phyloP scores from a whole-genome alignment of 2,329 filamentous ascomycete species.

The Fusarium denticulatum region DNA sequence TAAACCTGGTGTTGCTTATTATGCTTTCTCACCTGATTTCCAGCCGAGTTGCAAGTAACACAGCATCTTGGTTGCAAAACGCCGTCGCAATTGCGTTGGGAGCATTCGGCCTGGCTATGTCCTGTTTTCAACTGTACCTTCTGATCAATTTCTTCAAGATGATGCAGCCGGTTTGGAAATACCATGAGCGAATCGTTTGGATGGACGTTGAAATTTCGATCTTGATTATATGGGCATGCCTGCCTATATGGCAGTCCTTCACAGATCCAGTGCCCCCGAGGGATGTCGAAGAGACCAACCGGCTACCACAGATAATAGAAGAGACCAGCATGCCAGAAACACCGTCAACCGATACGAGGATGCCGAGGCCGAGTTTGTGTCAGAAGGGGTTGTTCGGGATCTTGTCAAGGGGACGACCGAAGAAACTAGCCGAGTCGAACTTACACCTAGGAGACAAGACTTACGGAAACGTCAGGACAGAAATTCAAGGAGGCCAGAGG shows the following conservation, averaged over 20 bases:
- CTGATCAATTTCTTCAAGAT: constrained; percentile 44
- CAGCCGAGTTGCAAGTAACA: constrained; percentile 49
- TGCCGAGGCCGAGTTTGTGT: background rate
- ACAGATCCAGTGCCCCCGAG: background rate
- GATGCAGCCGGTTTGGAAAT: constrained; percentile 55
- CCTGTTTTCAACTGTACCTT: constrained; percentile 50
- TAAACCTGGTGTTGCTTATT: constrained; percentile 56
- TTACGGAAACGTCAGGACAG: constrained; percentile 45
- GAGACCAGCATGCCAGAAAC: background rate
- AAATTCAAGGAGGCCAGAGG: constrained; percentile 43
- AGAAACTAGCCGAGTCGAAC: constrained; percentile 39
- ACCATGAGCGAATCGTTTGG: constrained; percentile 55
- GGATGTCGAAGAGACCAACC: constrained; percentile 1
- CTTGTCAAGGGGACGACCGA: constrained; percentile 19
- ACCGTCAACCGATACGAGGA: background rate
- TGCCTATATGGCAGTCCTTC: constrained; percentile 50
- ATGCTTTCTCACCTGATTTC: constrained; percentile 55
- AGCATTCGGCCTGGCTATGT: constrained; percentile 51
- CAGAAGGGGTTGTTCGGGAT: background rate
- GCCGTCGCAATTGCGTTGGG: constrained; percentile 57
- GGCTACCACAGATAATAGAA: constrained; percentile 31
- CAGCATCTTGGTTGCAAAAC: constrained; percentile 57
- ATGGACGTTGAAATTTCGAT: constrained; percentile 55
- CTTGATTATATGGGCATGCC: constrained; percentile 54
- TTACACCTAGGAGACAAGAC: constrained; percentile 46